These are phyloP conservation scores for Drechslerella dactyloides DNA, from an alignment of 2,329 filamentous ascomycete genomes.

Conservation along the genomic window DNA sequence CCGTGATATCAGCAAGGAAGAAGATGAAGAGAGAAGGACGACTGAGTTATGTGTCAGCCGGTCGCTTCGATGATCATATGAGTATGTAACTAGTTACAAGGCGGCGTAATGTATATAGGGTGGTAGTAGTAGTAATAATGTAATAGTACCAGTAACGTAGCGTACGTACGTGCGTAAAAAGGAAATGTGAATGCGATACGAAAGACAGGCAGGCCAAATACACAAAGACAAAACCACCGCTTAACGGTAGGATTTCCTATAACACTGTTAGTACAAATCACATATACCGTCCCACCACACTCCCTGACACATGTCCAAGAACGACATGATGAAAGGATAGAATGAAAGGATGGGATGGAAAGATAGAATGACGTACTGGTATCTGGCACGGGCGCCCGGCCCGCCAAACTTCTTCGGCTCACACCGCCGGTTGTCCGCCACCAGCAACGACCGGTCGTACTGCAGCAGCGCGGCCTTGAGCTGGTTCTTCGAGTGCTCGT, in stretches of 20 bases:
- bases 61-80: conserved; percentile 23
- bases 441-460: conserved; percentile 96
- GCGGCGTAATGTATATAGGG: conserved; percentile 45
- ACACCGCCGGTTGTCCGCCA: conserved; percentile 98
- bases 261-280: conserved; percentile 14
- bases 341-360: no score
- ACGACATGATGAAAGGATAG: no score
- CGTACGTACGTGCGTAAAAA: conserved; percentile 21
- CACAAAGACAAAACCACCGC: background rate
- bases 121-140: conserved; percentile 24
- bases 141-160: no score
- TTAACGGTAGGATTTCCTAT: conserved; percentile 52
- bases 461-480: conserved; percentile 95
- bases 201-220: no score
- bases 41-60: conserved; percentile 10
- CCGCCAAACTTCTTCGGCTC: conserved; percentile 99
- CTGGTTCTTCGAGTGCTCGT: conserved; percentile 99
- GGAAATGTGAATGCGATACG: conserved; percentile 25
- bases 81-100: conserved; percentile 35
- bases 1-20: no score
- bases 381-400: conserved; percentile 92
- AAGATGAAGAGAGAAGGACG: conserved; percentile 27
- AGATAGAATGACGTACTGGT: conserved; percentile 65
- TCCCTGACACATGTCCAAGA: no score
- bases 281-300: no score